Evolutionary conservation across 495 filamentous ascomycete genomes (phyloP).

Genomic region (Penicillium cinerascens): DNA sequence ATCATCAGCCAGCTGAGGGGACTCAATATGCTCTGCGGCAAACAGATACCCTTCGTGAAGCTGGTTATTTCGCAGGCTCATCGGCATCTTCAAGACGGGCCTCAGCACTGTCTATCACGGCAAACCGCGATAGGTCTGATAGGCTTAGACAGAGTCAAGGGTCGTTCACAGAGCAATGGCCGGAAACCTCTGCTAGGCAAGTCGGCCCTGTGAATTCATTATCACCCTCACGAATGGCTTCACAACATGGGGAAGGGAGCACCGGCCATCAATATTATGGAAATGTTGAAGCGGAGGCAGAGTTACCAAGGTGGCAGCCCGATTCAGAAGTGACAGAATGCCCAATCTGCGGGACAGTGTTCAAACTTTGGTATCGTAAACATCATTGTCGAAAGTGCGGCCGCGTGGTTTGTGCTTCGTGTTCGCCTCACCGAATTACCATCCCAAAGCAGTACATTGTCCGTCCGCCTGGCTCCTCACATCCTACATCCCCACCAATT

Average conservation of each 20-base stretch:
- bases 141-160: neutral
- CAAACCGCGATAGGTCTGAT: neutral
- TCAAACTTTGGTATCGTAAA: conserved; percentile 84
- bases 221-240: too few species aligned
- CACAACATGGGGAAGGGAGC: neutral
- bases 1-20: neutral
- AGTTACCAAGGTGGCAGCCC: conserved; percentile 77
- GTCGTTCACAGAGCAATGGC: neutral
- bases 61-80: neutral
- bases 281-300: neutral
- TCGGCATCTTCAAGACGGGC: neutral
- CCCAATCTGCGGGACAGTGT: conserved; percentile 73
- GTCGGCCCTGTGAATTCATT: too few species aligned
- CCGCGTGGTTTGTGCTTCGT: conserved; percentile 83
- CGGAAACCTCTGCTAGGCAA: too few species aligned
- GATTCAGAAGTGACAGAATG: conserved; percentile 74
- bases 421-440: conserved; percentile 92
- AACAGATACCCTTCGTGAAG: too few species aligned
- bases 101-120: neutral
- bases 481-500: conserved; percentile 18
- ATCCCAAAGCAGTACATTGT: conserved; percentile 94
- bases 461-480: conserved; percentile 57
- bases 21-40: too few species aligned
- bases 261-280: neutral
- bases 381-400: conserved; percentile 98